Percentiles rank a stretch among this genome's conserved stretches.
Conservation (phyloP, 2,329 filamentous ascomycete species). For the Blumeria hordei region DNA sequence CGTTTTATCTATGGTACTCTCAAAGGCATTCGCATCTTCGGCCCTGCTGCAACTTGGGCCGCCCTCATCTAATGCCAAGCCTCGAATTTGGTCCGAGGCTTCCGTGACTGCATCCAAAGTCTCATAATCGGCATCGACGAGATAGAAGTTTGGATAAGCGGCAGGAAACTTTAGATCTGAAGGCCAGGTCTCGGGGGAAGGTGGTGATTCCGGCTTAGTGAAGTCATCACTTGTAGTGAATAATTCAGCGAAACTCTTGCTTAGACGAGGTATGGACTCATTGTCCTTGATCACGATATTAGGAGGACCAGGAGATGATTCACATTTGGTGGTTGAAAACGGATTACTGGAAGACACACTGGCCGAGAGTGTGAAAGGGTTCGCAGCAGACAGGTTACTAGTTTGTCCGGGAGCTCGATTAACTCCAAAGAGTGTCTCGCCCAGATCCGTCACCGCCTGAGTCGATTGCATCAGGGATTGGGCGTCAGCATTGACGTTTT, state of each 20-base stretch:
- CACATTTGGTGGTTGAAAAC: slow-evolving; percentile 25
- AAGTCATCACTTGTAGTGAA: slow-evolving; percentile 25
- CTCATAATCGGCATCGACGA: slow-evolving; percentile 79
- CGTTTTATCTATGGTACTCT: slow-evolving; percentile 47
- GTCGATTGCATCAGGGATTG: slow-evolving; percentile 9
- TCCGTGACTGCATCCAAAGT: slow-evolving; percentile 39
- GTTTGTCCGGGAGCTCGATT: slow-evolving; percentile 9
- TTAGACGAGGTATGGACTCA: slow-evolving; percentile 16
- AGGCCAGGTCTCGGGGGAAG: slow-evolving; percentile 52
- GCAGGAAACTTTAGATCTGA: slow-evolving; percentile 33
- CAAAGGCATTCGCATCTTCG: slow-evolving; percentile 48
- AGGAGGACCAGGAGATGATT: slow-evolving; percentile 19
- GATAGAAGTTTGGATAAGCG: slow-evolving; percentile 54
- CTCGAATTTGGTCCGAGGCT: slow-evolving; percentile 24
- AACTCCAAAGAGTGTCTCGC: slow-evolving; percentile 46
- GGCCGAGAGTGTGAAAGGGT: background rate
- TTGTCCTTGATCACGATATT: slow-evolving; percentile 1
- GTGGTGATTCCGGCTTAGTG: slow-evolving; percentile 9
- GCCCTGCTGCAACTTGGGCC: slow-evolving; percentile 16
- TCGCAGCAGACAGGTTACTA: slow-evolving; percentile 11
- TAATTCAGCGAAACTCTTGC: slow-evolving; percentile 45
- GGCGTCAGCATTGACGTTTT: background rate
- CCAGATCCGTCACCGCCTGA: slow-evolving; percentile 15
- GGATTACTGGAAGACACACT: slow-evolving; percentile 24
- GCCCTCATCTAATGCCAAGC: slow-evolving; percentile 24